A percentile compares a stretch with the other conserved stretches of the same genome.
These are phyloP conservation scores for Sporothrix protearum DNA, from an alignment of 2,329 filamentous ascomycete genomes.

Conservation along the genomic window DNA sequence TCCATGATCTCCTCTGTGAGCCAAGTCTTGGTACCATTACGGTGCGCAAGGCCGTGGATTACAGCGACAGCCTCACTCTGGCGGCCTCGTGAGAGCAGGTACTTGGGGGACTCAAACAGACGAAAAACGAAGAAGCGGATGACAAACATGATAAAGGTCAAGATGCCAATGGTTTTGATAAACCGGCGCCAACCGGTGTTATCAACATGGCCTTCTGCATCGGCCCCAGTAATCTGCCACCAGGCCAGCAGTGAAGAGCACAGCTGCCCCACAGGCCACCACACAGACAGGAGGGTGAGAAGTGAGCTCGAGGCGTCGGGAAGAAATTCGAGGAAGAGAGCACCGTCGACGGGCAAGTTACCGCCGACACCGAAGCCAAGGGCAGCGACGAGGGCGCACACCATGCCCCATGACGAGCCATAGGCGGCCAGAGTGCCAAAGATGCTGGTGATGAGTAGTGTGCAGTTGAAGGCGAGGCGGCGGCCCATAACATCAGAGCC, in stretches of 20 bases:
- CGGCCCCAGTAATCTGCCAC: constrained; percentile 60
- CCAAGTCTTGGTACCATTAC: constrained; percentile 69
- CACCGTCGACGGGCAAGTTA: constrained; percentile 74
- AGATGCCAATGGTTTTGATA: constrained; percentile 64
- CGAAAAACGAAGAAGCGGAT: constrained; percentile 76
- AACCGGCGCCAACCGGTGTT: constrained; percentile 72
- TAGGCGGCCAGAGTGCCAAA: constrained; percentile 71
- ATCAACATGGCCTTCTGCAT: constrained; percentile 46
- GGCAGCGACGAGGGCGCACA: constrained; percentile 58
- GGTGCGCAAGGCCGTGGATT: constrained; percentile 71
- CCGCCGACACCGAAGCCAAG: constrained; percentile 69
- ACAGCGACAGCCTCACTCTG: constrained; percentile 76
- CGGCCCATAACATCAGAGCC: constrained; percentile 75
- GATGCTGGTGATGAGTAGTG: constrained; percentile 67
- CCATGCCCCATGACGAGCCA: constrained; percentile 62
- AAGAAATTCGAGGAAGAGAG: constrained; percentile 78
- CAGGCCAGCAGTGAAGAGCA: constrained; percentile 69
- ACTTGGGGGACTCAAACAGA: constrained; percentile 83
- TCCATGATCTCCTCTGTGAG: constrained; percentile 68
- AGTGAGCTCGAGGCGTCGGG: constrained; percentile 70
- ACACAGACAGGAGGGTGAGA: constrained; percentile 75
- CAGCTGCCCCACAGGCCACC: constrained; percentile 82
- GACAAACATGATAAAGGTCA: constrained; percentile 74
- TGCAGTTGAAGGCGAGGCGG: constrained; percentile 75
- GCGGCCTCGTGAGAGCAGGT: constrained; percentile 69